These are phyloP conservation scores for Kwoniella sp. DNA, from an alignment of 768 basidiomycete genomes.

Conservation along the genomic window DNA sequence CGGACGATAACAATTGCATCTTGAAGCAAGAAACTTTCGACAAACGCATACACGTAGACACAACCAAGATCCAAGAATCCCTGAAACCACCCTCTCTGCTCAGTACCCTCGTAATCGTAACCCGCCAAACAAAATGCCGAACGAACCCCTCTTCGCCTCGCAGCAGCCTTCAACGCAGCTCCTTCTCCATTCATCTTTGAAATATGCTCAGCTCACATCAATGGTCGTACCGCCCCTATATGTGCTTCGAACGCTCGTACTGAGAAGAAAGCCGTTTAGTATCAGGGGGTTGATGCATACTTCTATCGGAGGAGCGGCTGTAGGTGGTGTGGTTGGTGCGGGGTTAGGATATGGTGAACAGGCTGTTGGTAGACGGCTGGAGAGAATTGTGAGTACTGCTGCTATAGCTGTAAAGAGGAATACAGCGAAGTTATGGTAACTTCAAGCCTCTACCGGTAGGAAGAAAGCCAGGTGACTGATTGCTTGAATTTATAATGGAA, in stretches of 20 bases:
- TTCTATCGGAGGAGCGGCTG: conserved; percentile 30
- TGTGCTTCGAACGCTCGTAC: conserved; percentile 35
- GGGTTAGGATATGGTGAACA: conserved; percentile 29
- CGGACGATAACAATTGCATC: no score
- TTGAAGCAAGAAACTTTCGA: no score
- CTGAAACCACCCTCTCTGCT: no score
- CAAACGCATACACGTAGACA: no score
- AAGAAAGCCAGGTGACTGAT: no score
- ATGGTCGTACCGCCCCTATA: conserved; percentile 48
- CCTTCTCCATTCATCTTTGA: conserved; percentile 45
- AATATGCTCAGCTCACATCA: conserved; percentile 44
- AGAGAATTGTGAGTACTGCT: conserved; percentile 34
- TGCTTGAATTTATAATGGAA: no score
- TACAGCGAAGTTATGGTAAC: neutral
- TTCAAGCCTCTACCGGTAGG: no score
- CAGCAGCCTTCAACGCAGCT: conserved; percentile 40
- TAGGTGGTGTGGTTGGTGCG: conserved; percentile 35
- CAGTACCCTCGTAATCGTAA: no score
- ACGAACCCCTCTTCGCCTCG: conserved; percentile 24
- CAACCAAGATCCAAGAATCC: no score
- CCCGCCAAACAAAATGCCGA: conserved; percentile 27
- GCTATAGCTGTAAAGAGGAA: neutral
- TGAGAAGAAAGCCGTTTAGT: conserved; percentile 36
- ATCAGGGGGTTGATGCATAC: conserved; percentile 37
- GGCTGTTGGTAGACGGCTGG: conserved; percentile 38